Conservation (phyloP, 73 alveolate genomes). For the Symbiodinium natans region DNA sequence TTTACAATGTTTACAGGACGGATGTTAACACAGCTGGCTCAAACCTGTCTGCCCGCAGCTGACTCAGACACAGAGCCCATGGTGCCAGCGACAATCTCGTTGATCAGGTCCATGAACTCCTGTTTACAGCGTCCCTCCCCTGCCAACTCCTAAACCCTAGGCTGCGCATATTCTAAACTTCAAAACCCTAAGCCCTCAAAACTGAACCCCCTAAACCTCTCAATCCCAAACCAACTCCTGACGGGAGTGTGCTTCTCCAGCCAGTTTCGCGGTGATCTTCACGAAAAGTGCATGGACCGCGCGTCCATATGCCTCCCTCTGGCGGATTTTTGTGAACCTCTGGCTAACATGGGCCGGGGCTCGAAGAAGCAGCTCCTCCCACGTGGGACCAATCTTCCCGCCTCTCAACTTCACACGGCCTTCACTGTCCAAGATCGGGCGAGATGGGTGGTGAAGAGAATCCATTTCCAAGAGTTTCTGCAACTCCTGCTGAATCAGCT, state of each 20-base stretch:
- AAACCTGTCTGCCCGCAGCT: too few relatives aligned
- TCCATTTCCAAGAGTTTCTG: background rate
- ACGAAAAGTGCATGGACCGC: background rate
- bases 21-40: too few relatives aligned
- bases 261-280: background rate
- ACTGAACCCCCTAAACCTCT: too few relatives aligned
- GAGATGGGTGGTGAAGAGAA: background rate
- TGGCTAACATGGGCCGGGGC: background rate
- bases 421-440: background rate
- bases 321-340: background rate
- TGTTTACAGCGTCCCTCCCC: too few relatives aligned
- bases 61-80: too few relatives aligned
- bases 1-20: too few relatives aligned
- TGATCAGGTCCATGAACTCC: too few relatives aligned
- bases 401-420: background rate
- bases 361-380: background rate
- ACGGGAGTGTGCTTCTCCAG: background rate
- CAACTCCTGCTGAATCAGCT: conserved; percentile 8
- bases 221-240: too few relatives aligned
- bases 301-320: background rate
- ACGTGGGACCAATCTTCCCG: background rate
- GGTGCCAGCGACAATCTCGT: too few relatives aligned
- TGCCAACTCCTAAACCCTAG: too few relatives aligned
- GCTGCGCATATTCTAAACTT: too few relatives aligned
- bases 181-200: too few relatives aligned